These are phyloP conservation scores for Gamsiella multidivaricata DNA, from an alignment of 192 early-diverging fungal species.

Conservation along the genomic window DNA sequence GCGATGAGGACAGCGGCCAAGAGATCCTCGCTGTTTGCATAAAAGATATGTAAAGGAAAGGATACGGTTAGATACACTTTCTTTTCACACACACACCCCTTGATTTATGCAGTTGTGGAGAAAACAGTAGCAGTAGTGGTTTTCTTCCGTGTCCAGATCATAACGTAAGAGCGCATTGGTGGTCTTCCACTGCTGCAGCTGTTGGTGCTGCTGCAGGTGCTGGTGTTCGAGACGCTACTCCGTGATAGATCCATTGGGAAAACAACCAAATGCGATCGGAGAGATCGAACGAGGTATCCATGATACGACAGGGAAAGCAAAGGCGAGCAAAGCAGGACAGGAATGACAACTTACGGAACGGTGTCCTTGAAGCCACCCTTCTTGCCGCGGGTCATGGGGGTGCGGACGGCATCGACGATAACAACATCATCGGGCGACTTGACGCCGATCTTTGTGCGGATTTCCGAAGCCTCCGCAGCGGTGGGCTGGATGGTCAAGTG, in stretches of 20 bases:
- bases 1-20: constrained; percentile 83
- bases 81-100: too few species aligned
- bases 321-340: not conserved
- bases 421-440: constrained; percentile 88
- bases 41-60: not conserved
- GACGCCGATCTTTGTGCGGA: constrained; percentile 59
- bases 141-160: too few species aligned
- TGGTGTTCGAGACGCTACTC: too few species aligned
- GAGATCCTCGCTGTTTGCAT: constrained; percentile 66
- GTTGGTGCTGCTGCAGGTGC: too few species aligned
- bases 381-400: constrained; percentile 77
- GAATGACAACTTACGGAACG: constrained; percentile 64
- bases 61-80: not conserved
- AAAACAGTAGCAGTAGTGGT: too few species aligned
- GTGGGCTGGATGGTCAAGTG: constrained; percentile 60
- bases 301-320: not conserved
- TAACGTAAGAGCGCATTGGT: too few species aligned
- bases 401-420: constrained; percentile 82
- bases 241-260: too few species aligned
- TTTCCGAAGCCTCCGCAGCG: constrained; percentile 34
- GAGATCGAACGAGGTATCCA: not conserved
- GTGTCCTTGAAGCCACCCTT: constrained; percentile 88
- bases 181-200: too few species aligned
- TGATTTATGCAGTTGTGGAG: too few species aligned
- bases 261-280: too few species aligned